Conservation (phyloP, 208 protist species). For the Naegleria gruberi region DNA sequence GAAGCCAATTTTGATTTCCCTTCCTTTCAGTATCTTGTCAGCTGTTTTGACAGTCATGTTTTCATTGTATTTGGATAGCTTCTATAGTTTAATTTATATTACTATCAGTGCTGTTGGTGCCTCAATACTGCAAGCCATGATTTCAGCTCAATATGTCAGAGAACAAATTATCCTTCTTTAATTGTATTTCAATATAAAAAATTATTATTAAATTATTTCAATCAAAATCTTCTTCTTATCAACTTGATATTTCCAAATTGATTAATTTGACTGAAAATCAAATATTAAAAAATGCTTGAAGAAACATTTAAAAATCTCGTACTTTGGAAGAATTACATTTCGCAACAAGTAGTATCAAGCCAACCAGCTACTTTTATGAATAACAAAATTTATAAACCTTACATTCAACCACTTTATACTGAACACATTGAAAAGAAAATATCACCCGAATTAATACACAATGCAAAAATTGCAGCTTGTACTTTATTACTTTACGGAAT, state of each 20-base stretch:
- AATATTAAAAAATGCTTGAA: too few relatives aligned
- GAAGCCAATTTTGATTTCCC: neutral
- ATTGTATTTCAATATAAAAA: neutral
- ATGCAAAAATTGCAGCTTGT: neutral
- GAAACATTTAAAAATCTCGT: neutral
- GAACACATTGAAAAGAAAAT: neutral
- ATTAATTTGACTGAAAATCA: too few relatives aligned
- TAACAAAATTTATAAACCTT: neutral
- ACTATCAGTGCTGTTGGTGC: neutral
- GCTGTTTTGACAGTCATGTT: neutral
- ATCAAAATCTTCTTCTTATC: too few relatives aligned
- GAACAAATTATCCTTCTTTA: neutral
- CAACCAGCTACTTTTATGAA: neutral
- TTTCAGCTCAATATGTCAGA: neutral
- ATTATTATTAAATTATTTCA: too few relatives aligned
- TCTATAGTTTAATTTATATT: neutral
- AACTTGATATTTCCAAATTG: too few relatives aligned
- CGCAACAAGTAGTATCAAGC: neutral
- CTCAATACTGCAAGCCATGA: neutral
- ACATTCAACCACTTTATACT: neutral
- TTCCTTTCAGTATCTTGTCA: neutral
- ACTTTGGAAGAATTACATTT: neutral
- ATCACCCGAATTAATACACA: neutral
- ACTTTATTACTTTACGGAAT: neutral
- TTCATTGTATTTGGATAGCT: neutral